Percentiles rank a stretch among this genome's conserved stretches.
Conservation (phyloP, 768 basidiomycete genomes). For the Trametes cubensis region DNA sequence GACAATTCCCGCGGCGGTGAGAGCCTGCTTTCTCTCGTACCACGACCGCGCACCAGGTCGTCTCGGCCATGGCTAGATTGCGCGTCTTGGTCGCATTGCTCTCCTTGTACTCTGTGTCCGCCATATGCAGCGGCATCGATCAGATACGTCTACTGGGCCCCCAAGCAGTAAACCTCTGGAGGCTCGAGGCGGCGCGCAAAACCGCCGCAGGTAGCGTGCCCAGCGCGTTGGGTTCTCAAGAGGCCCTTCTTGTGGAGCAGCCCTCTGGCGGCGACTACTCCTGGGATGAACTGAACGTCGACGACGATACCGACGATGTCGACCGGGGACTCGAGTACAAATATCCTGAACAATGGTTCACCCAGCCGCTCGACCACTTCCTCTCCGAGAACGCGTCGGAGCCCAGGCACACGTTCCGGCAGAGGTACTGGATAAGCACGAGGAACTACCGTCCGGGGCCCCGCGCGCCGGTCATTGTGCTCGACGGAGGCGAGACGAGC, state of each 20-base stretch:
- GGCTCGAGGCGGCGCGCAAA: slow-evolving; percentile 35
- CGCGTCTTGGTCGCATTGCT: slow-evolving; percentile 4
- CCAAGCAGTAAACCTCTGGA: slow-evolving; percentile 70
- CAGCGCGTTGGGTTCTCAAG: neutral
- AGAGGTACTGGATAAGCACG: slow-evolving; percentile 92
- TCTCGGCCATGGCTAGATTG: slow-evolving; percentile 2
- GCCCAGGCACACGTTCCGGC: slow-evolving; percentile 66
- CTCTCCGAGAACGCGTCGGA: slow-evolving; percentile 37
- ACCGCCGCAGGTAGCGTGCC: neutral
- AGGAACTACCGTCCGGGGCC: slow-evolving; percentile 73
- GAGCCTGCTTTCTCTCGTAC: neutral
- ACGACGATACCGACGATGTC: neutral
- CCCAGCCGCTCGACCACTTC: slow-evolving; percentile 87
- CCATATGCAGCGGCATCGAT: slow-evolving; percentile 17
- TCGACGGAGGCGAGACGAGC: slow-evolving; percentile 93
- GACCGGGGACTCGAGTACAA: slow-evolving; percentile 29
- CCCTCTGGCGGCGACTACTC: neutral
- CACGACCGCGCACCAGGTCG: neutral
- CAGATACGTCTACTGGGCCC: slow-evolving; percentile 43
- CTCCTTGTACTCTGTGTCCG: slow-evolving; percentile 1
- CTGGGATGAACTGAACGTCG: no score
- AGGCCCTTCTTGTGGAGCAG: slow-evolving; percentile 9
- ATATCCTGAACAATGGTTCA: slow-evolving; percentile 70
- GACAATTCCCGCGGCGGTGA: neutral
- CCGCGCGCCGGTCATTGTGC: slow-evolving; percentile 82